phyloP scores from a whole-genome alignment of 2,329 filamentous ascomycete genomes.

The Verticillium isaacii region DNA sequence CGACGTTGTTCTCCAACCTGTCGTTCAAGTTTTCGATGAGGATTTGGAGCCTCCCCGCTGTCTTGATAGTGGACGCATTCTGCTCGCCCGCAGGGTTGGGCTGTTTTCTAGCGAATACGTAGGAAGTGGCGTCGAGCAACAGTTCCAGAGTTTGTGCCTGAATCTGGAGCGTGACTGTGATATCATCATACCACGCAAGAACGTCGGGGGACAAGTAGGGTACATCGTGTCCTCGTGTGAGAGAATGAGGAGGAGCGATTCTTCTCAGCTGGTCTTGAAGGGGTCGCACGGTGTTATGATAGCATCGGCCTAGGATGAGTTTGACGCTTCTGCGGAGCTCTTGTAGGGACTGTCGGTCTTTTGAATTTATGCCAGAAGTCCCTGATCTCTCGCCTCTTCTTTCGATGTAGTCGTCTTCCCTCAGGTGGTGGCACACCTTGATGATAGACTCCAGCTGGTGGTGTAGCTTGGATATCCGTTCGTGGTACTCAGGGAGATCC shows the following conservation, averaged over 20 bases:
- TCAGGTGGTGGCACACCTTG: neutral
- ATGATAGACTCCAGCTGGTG: neutral
- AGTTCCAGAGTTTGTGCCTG: neutral
- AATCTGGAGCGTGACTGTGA: neutral
- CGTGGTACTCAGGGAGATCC: neutral
- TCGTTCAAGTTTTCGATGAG: neutral
- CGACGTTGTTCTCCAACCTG: neutral
- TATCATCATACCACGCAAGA: neutral
- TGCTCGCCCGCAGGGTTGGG: neutral
- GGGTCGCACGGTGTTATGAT: neutral
- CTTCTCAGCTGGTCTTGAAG: neutral
- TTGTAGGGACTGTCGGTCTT: neutral
- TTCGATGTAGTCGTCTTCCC: neutral
- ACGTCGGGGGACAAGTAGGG: neutral
- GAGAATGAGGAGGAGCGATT: neutral
- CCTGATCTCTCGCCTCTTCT: neutral
- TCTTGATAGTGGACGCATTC: neutral
- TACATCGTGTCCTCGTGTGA: neutral
- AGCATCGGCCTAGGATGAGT: neutral
- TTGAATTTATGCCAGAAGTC: neutral
- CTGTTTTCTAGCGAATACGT: neutral
- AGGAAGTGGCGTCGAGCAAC: neutral
- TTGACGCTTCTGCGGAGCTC: neutral
- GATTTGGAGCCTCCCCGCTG: neutral
- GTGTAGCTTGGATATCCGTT: neutral